These are phyloP conservation scores for Neofusicoccum ribis DNA, from an alignment of 2,329 filamentous ascomycete species.

Conservation along the genomic window DNA sequence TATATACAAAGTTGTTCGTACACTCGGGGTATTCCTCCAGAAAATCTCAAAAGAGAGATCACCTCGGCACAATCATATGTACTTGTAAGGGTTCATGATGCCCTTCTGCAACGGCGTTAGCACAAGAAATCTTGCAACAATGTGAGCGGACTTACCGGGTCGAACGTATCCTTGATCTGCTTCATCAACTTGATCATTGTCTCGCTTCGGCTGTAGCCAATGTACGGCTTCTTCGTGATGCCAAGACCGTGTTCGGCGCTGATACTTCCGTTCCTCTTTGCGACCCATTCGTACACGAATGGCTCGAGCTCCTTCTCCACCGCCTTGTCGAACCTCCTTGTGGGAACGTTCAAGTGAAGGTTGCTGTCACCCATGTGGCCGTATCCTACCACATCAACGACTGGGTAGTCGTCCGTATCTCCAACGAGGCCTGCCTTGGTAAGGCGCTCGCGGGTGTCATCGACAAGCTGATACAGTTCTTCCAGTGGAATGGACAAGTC, in stretches of 20 bases:
- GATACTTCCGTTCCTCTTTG: constrained; percentile 84
- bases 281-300: constrained; percentile 97
- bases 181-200: constrained; percentile 90
- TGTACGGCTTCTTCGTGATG: constrained; percentile 91
- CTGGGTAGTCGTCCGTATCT: constrained; percentile 73
- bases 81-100: constrained; percentile 99
- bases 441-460: constrained; percentile 76
- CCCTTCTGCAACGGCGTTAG: constrained; percentile 66
- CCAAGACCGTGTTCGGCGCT: constrained; percentile 95
- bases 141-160: constrained; percentile 67
- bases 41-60: neutral
- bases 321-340: constrained; percentile 77
- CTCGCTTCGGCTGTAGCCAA: constrained; percentile 87
- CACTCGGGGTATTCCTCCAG: neutral
- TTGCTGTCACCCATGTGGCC: constrained; percentile 98
- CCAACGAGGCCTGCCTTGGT: constrained; percentile 70
- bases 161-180: constrained; percentile 90
- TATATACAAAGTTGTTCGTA: neutral
- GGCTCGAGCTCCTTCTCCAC: constrained; percentile 90
- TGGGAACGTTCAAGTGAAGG: constrained; percentile 86
- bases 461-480: constrained; percentile 85
- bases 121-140: neutral
- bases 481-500: constrained; percentile 90
- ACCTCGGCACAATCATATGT: constrained; percentile 55
- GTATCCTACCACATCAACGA: constrained; percentile 89